Percentiles rank a stretch among this genome's conserved stretches.
Conservation (phyloP, 2,329 filamentous ascomycete genomes). For the Colletotrichum trifolii region DNA sequence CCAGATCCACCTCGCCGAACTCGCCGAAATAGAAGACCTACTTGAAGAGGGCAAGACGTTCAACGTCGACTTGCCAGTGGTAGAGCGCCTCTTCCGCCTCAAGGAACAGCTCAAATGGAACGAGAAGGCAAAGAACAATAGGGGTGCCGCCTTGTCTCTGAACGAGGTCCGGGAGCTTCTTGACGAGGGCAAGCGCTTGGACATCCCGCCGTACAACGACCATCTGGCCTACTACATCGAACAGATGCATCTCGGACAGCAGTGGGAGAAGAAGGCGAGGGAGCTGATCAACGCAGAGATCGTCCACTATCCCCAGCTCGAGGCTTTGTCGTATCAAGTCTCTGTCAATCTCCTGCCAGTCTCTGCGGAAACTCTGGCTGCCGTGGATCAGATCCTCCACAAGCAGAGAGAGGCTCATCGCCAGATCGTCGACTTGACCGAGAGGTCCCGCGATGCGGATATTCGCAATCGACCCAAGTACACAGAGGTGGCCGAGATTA, state of each 20-base stretch:
- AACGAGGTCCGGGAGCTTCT: slow-evolving; percentile 84
- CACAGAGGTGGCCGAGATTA: slow-evolving; percentile 87
- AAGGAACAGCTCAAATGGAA: slow-evolving; percentile 92
- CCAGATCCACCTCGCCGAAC: slow-evolving; percentile 71
- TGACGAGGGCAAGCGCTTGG: slow-evolving; percentile 78
- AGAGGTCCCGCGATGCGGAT: slow-evolving; percentile 80
- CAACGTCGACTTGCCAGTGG: slow-evolving; percentile 90
- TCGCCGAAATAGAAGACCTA: slow-evolving; percentile 85
- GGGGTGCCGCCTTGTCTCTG: slow-evolving; percentile 75
- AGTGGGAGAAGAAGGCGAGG: slow-evolving; percentile 93
- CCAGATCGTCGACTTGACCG: slow-evolving; percentile 84
- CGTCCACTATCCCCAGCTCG: slow-evolving; percentile 93
- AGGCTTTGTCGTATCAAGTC: slow-evolving; percentile 89
- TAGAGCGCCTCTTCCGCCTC: slow-evolving; percentile 82
- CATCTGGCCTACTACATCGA: slow-evolving; percentile 81
- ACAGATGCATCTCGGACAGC: slow-evolving; percentile 79
- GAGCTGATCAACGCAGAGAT: slow-evolving; percentile 93
- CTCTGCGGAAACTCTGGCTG: slow-evolving; percentile 79
- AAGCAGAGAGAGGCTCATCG: slow-evolving; percentile 96
- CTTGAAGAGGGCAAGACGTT: slow-evolving; percentile 91
- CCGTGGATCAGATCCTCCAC: slow-evolving; percentile 90
- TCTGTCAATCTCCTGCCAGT: slow-evolving; percentile 78
- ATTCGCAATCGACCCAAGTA: slow-evolving; percentile 87
- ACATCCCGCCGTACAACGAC: slow-evolving; percentile 83
- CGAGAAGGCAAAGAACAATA: slow-evolving; percentile 75